Percentiles rank a stretch among this genome's conserved stretches.
phyloP scores from a whole-genome alignment of 2,329 filamentous ascomycete genomes.

The Hypoxylon sp. region DNA sequence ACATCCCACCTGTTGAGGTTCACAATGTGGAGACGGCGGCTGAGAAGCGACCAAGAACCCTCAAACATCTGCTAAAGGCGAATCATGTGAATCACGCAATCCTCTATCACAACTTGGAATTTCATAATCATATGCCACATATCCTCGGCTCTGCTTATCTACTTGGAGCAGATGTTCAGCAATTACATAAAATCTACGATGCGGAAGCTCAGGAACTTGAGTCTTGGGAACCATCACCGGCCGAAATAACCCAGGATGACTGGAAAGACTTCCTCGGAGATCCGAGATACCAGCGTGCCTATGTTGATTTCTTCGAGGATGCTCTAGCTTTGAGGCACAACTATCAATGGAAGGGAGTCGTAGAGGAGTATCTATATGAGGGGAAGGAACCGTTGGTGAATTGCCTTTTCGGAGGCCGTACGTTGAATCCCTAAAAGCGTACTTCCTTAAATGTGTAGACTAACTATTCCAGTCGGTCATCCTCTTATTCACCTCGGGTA shows the following conservation, averaged over 20 bases:
- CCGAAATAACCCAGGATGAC: conserved; percentile 85
- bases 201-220: conserved; percentile 79
- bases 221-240: conserved; percentile 85
- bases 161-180: conserved; percentile 79
- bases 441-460: conserved; percentile 31
- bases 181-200: conserved; percentile 87
- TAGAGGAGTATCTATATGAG: conserved; percentile 81
- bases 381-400: conserved; percentile 85
- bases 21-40: conserved; percentile 84
- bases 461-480: conserved; percentile 77
- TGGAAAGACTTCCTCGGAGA: conserved; percentile 90
- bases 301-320: conserved; percentile 96
- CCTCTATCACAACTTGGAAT: conserved; percentile 80
- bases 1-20: conserved; percentile 77
- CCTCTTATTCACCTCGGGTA: conserved; percentile 97
- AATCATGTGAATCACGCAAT: conserved; percentile 94
- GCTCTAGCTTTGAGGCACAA: conserved; percentile 78
- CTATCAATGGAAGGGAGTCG: conserved; percentile 87
- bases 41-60: conserved; percentile 83
- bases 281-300: conserved; percentile 87
- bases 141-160: conserved; percentile 88
- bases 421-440: conserved; percentile 54
- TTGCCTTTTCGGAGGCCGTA: conserved; percentile 83
- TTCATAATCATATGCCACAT: conserved; percentile 88
- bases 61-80: conserved; percentile 91